Evolutionary conservation across 1,284 basidiomycete genomes (phyloP).

Genomic region (Apiotrichum montevideense): DNA sequence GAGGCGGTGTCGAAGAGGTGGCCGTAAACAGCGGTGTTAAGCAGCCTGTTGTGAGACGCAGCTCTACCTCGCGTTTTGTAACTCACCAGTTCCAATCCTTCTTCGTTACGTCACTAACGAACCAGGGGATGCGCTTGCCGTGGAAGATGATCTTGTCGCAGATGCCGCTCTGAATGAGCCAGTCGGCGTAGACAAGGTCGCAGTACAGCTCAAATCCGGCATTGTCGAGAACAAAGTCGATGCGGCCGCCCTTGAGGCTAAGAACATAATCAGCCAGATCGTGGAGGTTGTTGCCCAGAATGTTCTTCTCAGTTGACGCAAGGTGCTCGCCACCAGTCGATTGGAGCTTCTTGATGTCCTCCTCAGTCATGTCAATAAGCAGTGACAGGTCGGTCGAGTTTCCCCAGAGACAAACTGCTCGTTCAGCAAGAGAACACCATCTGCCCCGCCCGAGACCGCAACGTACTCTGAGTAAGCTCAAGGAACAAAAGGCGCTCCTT

Average conservation of each 20-base stretch:
- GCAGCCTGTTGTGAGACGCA: constrained; percentile 45
- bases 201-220: constrained; percentile 87
- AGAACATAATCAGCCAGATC: constrained; percentile 77
- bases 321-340: constrained; percentile 93
- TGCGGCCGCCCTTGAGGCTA: constrained; percentile 68
- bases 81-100: constrained; percentile 88
- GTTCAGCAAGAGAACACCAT: constrained; percentile 7
- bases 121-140: constrained; percentile 56
- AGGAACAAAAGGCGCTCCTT: constrained; percentile 86
- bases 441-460: constrained; percentile 9
- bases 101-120: constrained; percentile 93
- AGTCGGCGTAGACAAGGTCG: constrained; percentile 85
- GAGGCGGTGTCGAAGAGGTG: constrained; percentile 70
- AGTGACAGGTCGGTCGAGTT: constrained; percentile 96
- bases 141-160: constrained; percentile 81
- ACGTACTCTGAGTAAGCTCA: constrained; percentile 77
- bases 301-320: constrained; percentile 91
- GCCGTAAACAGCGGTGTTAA: constrained; percentile 80
- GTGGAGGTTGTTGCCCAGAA: constrained; percentile 52
- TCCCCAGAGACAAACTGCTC: constrained; percentile 80
- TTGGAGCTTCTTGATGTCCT: constrained; percentile 96
- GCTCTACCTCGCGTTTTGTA: background rate
- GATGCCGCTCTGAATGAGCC: constrained; percentile 80
- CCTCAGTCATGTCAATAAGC: constrained; percentile 97
- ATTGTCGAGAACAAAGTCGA: constrained; percentile 68